Conservation (phyloP, 1,284 basidiomycete genomes). For the Sporisorium iseilematis-ciliati region DNA sequence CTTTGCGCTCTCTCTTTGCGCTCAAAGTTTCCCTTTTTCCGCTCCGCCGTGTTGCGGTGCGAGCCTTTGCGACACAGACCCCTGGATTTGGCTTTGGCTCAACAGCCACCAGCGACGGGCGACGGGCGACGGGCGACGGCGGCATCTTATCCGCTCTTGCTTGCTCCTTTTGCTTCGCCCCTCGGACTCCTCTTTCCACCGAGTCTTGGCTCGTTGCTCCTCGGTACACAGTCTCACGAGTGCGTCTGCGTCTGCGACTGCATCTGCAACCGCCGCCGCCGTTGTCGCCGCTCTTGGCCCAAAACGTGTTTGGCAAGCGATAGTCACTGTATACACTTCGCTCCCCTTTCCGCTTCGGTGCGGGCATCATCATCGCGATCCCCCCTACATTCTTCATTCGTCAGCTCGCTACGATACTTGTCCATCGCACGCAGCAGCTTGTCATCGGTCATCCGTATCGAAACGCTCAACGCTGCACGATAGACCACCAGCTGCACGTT, state of each 20-base stretch:
- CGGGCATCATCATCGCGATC: too few relatives aligned
- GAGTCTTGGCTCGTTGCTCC: not conserved
- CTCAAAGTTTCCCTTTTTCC: not conserved
- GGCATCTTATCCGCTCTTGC: slow-evolving; percentile 9
- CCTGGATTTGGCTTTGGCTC: not conserved
- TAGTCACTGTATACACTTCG: not conserved
- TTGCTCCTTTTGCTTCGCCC: not conserved
- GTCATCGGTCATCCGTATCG: too few relatives aligned
- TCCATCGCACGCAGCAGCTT: too few relatives aligned
- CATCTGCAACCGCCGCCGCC: not conserved
- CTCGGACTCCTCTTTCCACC: not conserved
- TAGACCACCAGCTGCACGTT: too few relatives aligned
- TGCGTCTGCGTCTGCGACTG: too few relatives aligned
- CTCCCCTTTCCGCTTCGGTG: too few relatives aligned
- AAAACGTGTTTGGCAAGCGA: not conserved
- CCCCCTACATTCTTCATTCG: too few relatives aligned
- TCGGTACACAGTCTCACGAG: not conserved
- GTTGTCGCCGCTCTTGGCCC: not conserved
- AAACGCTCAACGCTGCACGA: too few relatives aligned
- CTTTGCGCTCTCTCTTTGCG: too few relatives aligned
- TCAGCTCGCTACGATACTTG: too few relatives aligned
- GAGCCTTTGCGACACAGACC: not conserved
- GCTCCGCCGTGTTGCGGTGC: not conserved
- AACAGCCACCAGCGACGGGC: not conserved
- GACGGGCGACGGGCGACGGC: not conserved